Base-by-base conservation (phyloP, 495 filamentous ascomycete genomes). In the Neurospora sp. region DNA sequence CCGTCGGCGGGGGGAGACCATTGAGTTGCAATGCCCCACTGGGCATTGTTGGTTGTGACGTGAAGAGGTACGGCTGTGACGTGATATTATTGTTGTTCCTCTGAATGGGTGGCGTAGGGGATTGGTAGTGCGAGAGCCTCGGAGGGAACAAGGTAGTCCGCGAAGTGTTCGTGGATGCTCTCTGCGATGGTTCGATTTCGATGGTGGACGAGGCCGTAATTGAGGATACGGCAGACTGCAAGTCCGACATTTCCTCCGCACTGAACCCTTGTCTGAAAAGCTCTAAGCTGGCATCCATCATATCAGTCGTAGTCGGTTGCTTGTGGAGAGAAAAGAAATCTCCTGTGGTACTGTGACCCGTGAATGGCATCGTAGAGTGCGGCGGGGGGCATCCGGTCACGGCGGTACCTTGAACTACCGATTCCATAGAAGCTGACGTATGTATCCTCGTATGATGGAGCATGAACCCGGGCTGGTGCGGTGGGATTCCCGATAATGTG, bases 151-250 rank as follows among this genome's bases (percentile, higher is more conserved):
- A 72, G 2, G 78, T 79, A 2, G 78, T 81, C n/a, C 72, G 72
- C 3, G 78, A 81, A 0, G 79, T 80, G 71, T 81, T 81, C 28
- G 76, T 74, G 10, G 80, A 77, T 0, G 73, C 24, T 10, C 71
- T 45, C 54, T 77, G 74, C 31, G 79, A 74, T 3, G 75, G 73
- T 17, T 38, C 72, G 34, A 72, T 74, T 8, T 78, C 74, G 19
- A 74, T 72, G 19, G 73, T 76, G 13, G 77, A 78, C 2, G 77
- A 76, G 3, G 73, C 71, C 9, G 78, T 74, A 5, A 76, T 77
- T 11, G 80, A 77, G 19, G 77, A 76, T 1, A 76, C 75, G 11
- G 73, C 71, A 10, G 80, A 78, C 8, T 76, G 75, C 34, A 78
- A 31, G 48, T 77, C 76, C 5, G 71, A 74, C 48, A 77, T 71